phyloP scores from a whole-genome alignment of 2,329 filamentous ascomycete genomes.

The Clarireedia homoeocarpa region DNA sequence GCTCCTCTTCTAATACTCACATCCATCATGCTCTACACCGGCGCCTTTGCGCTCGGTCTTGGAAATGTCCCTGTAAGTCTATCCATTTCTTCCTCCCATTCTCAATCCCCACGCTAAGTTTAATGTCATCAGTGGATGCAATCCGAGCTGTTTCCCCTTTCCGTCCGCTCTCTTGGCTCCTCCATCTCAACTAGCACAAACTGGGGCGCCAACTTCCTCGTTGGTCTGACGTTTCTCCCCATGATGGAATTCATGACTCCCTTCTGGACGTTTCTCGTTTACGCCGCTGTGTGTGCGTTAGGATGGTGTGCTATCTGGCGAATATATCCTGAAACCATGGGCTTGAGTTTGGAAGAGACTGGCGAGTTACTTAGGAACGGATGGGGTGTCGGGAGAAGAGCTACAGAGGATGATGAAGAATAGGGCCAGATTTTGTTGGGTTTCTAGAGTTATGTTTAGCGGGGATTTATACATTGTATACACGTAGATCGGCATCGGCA shows the following conservation, averaged over 20 bases:
- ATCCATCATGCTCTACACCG: conserved; percentile 77
- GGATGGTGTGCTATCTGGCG: conserved; percentile 63
- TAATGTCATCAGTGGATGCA: conserved; percentile 63
- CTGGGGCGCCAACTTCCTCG: conserved; percentile 79
- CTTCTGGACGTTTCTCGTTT: conserved; percentile 72
- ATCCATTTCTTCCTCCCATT: no score
- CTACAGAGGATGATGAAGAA: conserved; percentile 13
- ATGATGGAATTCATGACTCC: conserved; percentile 73
- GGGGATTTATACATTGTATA: no score
- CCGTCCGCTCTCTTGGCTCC: conserved; percentile 64
- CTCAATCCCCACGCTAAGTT: no score
- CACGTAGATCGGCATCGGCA: no score
- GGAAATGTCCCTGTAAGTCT: conserved; percentile 64
- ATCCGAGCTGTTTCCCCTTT: conserved; percentile 78
- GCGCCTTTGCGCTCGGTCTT: conserved; percentile 76
- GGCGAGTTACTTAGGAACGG: conserved; percentile 61
- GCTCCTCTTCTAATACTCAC: conserved; percentile 55
- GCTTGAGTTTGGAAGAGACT: conserved; percentile 74
- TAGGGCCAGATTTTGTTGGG: background rate
- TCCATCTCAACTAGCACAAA: conserved; percentile 72
- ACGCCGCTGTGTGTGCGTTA: conserved; percentile 59
- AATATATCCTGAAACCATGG: conserved; percentile 83
- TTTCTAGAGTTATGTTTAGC: background rate
- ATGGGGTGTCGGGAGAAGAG: conserved; percentile 57
- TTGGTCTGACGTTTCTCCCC: conserved; percentile 81